These are phyloP conservation scores for Allium fistulosum DNA, from an alignment of 106 monocot genomes.

Conservation along the genomic window DNA sequence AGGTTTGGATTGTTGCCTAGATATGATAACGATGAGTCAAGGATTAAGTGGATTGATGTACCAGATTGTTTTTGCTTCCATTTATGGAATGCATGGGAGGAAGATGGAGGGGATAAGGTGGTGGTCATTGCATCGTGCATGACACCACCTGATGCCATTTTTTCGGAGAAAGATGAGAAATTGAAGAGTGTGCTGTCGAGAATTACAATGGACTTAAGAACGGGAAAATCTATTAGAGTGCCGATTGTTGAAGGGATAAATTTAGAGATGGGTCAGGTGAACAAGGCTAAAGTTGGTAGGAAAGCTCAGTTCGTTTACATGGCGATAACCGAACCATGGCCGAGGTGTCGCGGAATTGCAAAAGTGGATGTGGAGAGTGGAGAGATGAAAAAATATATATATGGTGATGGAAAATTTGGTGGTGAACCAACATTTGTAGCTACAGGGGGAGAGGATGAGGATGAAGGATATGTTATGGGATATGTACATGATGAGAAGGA, in stretches of 20 bases:
- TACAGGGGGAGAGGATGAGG: conserved; percentile 21
- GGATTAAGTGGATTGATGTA: conserved; percentile 46
- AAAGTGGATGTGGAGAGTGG: conserved; percentile 56
- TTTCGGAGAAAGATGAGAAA: conserved; percentile 26
- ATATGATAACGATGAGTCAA: conserved; percentile 29
- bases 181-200: conserved; percentile 31
- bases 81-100: conserved; percentile 72
- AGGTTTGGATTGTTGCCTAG: conserved; percentile 50
- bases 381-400: conserved; percentile 22
- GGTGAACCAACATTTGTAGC: conserved; percentile 9
- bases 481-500: conserved; percentile 43
- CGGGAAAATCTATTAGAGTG: conserved; percentile 33
- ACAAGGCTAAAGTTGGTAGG: conserved; percentile 37
- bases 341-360: conserved; percentile 51
- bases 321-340: conserved; percentile 77
- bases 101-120: conserved; percentile 18
- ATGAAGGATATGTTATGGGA: conserved; percentile 46
- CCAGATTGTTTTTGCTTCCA: conserved; percentile 74
- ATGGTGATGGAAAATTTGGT: conserved; percentile 21
- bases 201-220: conserved; percentile 31
- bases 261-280: conserved; percentile 46
- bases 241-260: conserved; percentile 24
- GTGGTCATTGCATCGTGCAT: conserved; percentile 60
- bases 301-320: conserved; percentile 52
- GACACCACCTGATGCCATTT: conserved; percentile 47